Evolutionary conservation across 129 eudicot species (phyloP).

Genomic region (Tanacetum coccineum): DNA sequence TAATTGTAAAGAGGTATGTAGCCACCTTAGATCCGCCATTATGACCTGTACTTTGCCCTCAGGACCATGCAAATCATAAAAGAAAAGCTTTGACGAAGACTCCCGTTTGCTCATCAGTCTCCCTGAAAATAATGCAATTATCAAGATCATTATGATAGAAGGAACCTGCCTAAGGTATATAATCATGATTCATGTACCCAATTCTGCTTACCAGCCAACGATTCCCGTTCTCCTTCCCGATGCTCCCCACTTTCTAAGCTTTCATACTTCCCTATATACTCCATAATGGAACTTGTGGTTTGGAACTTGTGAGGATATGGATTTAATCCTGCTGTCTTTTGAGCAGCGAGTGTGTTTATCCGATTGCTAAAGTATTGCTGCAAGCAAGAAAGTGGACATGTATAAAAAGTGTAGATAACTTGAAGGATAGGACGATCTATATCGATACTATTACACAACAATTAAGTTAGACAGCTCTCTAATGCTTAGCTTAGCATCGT

Average conservation of each 20-base stretch:
- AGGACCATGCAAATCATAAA: slow-evolving; percentile 80
- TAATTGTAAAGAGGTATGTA: not conserved
- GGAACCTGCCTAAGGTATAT: not conserved
- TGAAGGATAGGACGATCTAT: too few species aligned
- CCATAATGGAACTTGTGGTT: slow-evolving; percentile 47
- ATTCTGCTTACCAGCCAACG: slow-evolving; percentile 59
- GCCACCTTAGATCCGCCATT: slow-evolving; percentile 94
- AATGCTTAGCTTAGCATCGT: too few species aligned
- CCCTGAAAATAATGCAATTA: slow-evolving; percentile 38
- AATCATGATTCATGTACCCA: not conserved
- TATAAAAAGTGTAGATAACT: not conserved
- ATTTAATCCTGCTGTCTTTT: slow-evolving; percentile 61
- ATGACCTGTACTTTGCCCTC: slow-evolving; percentile 93
- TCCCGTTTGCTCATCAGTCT: slow-evolving; percentile 83
- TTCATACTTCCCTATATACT: slow-evolving; percentile 59
- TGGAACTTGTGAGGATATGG: slow-evolving; percentile 91
- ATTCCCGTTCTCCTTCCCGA: slow-evolving; percentile 60
- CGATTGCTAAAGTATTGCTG: slow-evolving; percentile 92
- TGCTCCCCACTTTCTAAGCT: slow-evolving; percentile 58
- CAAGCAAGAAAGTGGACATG: slow-evolving; percentile 21
- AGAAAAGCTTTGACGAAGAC: slow-evolving; percentile 75
- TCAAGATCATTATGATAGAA: not conserved
- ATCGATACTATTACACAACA: not conserved
- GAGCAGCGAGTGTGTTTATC: slow-evolving; percentile 66
- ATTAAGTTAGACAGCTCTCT: too few species aligned